Conservation (phyloP, 2,329 filamentous ascomycete genomes). For the Thyridium curvatum region DNA sequence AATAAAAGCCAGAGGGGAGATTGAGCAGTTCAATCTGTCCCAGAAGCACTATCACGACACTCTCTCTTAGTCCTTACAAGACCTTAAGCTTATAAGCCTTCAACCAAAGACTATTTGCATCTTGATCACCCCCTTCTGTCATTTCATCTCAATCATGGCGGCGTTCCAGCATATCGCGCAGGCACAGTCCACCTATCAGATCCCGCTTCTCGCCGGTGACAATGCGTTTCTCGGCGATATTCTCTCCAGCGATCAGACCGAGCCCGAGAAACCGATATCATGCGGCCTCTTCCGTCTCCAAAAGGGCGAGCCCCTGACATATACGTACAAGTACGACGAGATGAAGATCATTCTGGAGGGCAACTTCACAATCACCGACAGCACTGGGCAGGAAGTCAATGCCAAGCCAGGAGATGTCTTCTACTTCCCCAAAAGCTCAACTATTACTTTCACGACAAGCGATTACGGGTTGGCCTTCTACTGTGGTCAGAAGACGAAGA, state of each 20-base stretch:
- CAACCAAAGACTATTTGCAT: too few species aligned
- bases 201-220: conserved; percentile 59
- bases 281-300: conserved; percentile 62
- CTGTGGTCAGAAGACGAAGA: conserved; percentile 30
- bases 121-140: not conserved
- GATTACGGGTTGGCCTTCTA: conserved; percentile 58
- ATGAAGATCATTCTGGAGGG: conserved; percentile 70
- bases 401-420: conserved; percentile 61
- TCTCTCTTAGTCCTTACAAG: too few species aligned
- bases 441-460: conserved; percentile 59
- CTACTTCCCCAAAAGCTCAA: conserved; percentile 60
- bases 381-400: conserved; percentile 52
- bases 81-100: too few species aligned
- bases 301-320: conserved; percentile 60
- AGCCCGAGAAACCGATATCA: conserved; percentile 53
- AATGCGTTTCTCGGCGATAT: conserved; percentile 64
- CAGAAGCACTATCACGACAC: too few species aligned
- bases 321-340: conserved; percentile 47
- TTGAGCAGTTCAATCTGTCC: too few species aligned
- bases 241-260: conserved; percentile 45
- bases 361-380: conserved; percentile 57
- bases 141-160: conserved; percentile 1
- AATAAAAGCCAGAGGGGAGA: too few species aligned
- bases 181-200: conserved; percentile 37
- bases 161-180: not conserved